Conservation (phyloP, 495 filamentous ascomycete species). For the Tetracladium marchalianum region DNA sequence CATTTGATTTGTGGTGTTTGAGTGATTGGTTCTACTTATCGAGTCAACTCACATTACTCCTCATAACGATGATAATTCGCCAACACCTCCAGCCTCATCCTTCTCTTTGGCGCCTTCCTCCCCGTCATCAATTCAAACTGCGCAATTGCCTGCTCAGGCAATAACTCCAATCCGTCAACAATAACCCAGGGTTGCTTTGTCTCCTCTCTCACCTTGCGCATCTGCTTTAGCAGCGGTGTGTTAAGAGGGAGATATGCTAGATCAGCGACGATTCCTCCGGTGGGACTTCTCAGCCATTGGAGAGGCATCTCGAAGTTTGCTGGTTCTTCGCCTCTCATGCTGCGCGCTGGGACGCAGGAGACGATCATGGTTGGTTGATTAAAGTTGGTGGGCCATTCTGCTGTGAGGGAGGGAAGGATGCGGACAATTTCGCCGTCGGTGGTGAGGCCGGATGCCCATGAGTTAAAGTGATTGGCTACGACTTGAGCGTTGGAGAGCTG, state of each 20-base stretch:
- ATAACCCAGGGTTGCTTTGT: conserved; percentile 61
- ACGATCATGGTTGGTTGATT: conserved; percentile 66
- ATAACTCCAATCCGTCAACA: conserved; percentile 70
- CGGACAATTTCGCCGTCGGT: conserved; percentile 42
- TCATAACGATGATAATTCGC: conserved; percentile 35
- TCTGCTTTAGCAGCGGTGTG: conserved; percentile 61
- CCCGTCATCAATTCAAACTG: conserved; percentile 80
- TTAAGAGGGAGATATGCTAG: conserved; percentile 65
- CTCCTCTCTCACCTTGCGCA: conserved; percentile 45
- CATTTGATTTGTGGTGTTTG: no score
- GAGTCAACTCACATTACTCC: no score
- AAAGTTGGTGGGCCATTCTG: conserved; percentile 55
- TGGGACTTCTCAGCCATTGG: conserved; percentile 66
- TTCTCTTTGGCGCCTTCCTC: conserved; percentile 60
- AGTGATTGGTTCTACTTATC: no score
- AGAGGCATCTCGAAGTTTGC: conserved; percentile 68
- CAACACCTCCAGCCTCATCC: conserved; percentile 64
- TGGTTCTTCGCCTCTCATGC: conserved; percentile 48
- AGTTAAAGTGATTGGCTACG: conserved; percentile 67
- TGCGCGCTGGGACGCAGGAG: conserved; percentile 64
- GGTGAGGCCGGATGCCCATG: conserved; percentile 35
- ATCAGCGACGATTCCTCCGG: conserved; percentile 76
- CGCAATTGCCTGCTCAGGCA: conserved; percentile 73
- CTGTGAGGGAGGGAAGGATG: conserved; percentile 46
- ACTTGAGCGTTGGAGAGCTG: conserved; percentile 37